phyloP scores from a whole-genome alignment of 768 basidiomycete species.

The Hygrophorus russula region DNA sequence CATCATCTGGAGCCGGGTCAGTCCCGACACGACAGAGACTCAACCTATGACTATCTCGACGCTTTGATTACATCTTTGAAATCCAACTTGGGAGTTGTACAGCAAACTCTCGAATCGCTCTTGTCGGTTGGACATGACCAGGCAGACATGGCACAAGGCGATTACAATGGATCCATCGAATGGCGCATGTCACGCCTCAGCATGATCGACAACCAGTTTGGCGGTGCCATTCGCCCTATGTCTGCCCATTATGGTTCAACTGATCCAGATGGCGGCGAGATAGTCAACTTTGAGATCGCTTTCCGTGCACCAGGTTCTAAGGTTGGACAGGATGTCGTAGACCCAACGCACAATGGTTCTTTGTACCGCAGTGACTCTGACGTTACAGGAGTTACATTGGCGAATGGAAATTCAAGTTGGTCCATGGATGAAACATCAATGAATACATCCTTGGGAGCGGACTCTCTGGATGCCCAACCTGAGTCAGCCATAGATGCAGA shows the following conservation, averaged over 20 bases:
- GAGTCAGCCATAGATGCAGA: constrained; percentile 7
- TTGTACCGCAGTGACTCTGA: constrained; percentile 1
- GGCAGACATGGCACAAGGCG: constrained; percentile 54
- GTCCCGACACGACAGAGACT: constrained; percentile 20
- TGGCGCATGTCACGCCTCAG: constrained; percentile 68
- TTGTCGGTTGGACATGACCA: constrained; percentile 60
- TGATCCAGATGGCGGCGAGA: constrained; percentile 35
- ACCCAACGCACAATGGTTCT: constrained; percentile 18
- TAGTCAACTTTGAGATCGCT: constrained; percentile 48
- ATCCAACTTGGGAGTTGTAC: constrained; percentile 43
- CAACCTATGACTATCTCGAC: constrained; percentile 35
- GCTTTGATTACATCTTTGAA: constrained; percentile 39
- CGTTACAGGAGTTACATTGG: not conserved
- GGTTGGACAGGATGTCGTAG: constrained; percentile 14
- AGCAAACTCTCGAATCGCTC: constrained; percentile 52
- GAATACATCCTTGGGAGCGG: not conserved
- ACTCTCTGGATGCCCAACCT: constrained; percentile 3
- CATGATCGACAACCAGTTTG: constrained; percentile 40
- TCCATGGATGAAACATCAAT: not conserved
- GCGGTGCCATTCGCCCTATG: constrained; percentile 25
- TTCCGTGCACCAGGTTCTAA: constrained; percentile 29
- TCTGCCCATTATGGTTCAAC: constrained; percentile 17
- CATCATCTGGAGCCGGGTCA: constrained; percentile 24
- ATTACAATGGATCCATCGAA: constrained; percentile 67
- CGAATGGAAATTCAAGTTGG: not conserved